These are phyloP conservation scores for Exophiala sp. DNA, from an alignment of 2,329 filamentous ascomycete species.

Conservation along the genomic window DNA sequence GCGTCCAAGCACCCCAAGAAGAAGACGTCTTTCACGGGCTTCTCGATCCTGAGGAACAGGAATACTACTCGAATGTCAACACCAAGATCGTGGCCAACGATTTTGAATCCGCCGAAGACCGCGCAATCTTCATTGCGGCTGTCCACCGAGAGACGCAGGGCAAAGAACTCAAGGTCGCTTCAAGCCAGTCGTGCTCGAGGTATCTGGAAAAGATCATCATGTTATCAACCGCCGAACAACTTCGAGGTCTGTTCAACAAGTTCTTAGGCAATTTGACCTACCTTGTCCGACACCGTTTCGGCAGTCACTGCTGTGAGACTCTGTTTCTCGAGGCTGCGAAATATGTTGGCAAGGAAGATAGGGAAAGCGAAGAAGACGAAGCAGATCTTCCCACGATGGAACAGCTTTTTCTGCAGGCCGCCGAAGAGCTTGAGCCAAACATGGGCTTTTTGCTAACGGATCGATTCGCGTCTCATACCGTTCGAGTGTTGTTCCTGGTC, in stretches of 20 bases:
- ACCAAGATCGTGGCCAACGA: conserved; percentile 85
- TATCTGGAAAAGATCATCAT: conserved; percentile 87
- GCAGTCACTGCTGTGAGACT: conserved; percentile 93
- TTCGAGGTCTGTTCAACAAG: conserved; percentile 78
- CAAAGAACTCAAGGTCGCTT: conserved; percentile 93
- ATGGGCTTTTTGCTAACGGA: conserved; percentile 81
- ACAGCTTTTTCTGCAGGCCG: conserved; percentile 71
- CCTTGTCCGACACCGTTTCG: conserved; percentile 90
- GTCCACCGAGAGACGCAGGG: conserved; percentile 81
- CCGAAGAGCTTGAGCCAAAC: conserved; percentile 82
- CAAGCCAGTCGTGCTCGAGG: conserved; percentile 89
- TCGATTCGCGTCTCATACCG: conserved; percentile 79
- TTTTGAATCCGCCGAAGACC: conserved; percentile 70
- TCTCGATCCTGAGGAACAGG: conserved; percentile 86
- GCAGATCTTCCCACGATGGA: conserved; percentile 65
- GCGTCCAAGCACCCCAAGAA: conserved; percentile 22
- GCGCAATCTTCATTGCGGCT: conserved; percentile 65
- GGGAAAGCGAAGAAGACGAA: conserved; percentile 39
- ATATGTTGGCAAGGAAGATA: conserved; percentile 57
- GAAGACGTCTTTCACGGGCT: conserved; percentile 85
- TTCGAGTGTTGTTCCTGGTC: conserved; percentile 79
- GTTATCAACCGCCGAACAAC: conserved; percentile 68
- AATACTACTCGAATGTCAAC: conserved; percentile 88
- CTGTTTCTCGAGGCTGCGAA: conserved; percentile 80
- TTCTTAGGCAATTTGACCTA: conserved; percentile 83